Evolutionary conservation across 2,329 filamentous ascomycete species (phyloP).

Genomic region (Calycina marina): DNA sequence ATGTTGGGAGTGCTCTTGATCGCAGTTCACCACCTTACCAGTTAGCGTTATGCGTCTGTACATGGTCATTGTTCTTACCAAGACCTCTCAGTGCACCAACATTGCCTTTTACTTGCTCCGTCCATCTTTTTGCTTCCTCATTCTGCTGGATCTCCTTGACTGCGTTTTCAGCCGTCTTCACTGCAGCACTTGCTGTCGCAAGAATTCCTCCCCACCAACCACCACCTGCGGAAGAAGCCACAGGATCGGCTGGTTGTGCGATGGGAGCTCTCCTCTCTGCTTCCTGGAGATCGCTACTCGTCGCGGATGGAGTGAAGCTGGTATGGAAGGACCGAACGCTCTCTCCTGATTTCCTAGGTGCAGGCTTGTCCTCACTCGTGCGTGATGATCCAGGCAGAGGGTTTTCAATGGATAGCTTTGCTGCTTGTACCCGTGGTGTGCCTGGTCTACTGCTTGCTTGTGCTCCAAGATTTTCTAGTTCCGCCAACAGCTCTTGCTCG

Average conservation of each 20-base stretch:
- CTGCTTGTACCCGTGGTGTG: constrained; percentile 56
- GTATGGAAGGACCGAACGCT: constrained; percentile 58
- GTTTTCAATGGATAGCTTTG: constrained; percentile 35
- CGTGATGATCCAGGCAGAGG: constrained; percentile 35
- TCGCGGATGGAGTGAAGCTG: constrained; percentile 54
- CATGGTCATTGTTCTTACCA: constrained; percentile 34
- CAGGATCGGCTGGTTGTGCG: constrained; percentile 26
- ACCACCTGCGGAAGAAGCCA: constrained; percentile 26
- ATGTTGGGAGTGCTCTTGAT: constrained; percentile 79
- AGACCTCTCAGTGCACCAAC: constrained; percentile 63
- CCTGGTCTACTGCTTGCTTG: constrained; percentile 60
- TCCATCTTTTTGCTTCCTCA: constrained; percentile 92
- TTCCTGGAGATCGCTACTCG: constrained; percentile 43
- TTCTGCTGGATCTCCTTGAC: constrained; percentile 94
- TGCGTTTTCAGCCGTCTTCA: constrained; percentile 84
- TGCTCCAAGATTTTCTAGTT: constrained; percentile 60
- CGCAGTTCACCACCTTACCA: constrained; percentile 67
- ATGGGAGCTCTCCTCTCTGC: constrained; percentile 35
- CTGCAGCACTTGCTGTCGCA: constrained; percentile 58
- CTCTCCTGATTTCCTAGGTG: constrained; percentile 59
- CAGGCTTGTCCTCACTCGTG: constrained; percentile 48
- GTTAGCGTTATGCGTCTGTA: constrained; percentile 6
- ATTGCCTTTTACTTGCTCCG: constrained; percentile 83
- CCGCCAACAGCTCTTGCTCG: constrained; percentile 67
- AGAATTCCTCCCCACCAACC: constrained; percentile 85